Evolutionary conservation across 208 protist genomes (phyloP).

Genomic region (Acanthamoeba royreba): DNA sequence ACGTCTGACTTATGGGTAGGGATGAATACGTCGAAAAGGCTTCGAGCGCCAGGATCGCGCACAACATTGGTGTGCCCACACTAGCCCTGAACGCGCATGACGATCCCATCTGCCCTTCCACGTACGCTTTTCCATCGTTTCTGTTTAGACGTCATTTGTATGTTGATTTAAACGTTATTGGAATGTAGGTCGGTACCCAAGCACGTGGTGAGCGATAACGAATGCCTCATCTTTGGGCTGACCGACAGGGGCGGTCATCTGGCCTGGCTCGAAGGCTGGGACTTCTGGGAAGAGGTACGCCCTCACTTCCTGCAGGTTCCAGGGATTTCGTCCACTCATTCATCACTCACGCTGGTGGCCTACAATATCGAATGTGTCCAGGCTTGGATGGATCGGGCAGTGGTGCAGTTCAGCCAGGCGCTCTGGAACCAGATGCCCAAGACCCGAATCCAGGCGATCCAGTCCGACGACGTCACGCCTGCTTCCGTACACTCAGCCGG

Average conservation of each 20-base stretch:
- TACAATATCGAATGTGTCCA: no score
- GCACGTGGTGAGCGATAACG: background rate
- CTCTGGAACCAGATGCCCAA: conserved; percentile 18
- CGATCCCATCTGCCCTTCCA: background rate
- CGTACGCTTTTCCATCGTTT: background rate
- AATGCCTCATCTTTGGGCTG: background rate
- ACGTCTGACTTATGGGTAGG: no score
- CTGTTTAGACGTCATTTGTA: background rate
- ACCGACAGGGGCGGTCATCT: background rate
- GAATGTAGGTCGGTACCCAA: background rate
- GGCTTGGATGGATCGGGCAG: conserved; percentile 1
- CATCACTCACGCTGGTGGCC: background rate
- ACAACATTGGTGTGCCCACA: background rate
- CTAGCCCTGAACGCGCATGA: background rate
- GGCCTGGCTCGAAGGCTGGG: background rate
- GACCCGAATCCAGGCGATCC: background rate
- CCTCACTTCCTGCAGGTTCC: background rate
- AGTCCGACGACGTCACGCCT: background rate
- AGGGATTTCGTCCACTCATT: background rate
- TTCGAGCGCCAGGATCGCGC: background rate
- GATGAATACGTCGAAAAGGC: background rate
- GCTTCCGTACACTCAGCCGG: background rate
- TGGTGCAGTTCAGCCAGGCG: background rate
- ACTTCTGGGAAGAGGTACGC: background rate
- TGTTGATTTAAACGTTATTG: background rate